These are phyloP conservation scores for Allium cepa DNA, from an alignment of 106 monocot species.

Conservation along the genomic window DNA sequence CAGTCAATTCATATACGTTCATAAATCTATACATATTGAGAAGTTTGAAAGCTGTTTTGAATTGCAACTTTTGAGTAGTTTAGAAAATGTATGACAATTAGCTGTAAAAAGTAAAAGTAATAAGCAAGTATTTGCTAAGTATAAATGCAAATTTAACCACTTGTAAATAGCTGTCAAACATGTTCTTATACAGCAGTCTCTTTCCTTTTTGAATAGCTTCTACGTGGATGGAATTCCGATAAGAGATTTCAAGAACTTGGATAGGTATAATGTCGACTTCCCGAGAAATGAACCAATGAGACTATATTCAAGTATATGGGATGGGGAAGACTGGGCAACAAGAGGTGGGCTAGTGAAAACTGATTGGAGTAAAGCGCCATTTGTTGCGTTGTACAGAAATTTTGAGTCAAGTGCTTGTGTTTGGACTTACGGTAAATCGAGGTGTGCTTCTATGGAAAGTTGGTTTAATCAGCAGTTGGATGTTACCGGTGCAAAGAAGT, in stretches of 20 bases:
- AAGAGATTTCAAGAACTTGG: constrained; percentile 8
- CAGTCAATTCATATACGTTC: neutral
- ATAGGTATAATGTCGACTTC: neutral
- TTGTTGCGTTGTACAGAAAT: constrained; percentile 11
- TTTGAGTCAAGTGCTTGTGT: constrained; percentile 23
- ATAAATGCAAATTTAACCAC: neutral
- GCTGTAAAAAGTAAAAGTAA: no score
- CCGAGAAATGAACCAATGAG: constrained; percentile 16
- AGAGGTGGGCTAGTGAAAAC: constrained; percentile 24
- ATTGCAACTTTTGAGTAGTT: no score
- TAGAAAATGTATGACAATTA: no score
- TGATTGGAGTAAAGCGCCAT: constrained; percentile 23
- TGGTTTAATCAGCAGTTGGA: constrained; percentile 12
- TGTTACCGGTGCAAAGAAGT: neutral
- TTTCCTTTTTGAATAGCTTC: constrained; percentile 9
- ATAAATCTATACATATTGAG: no score
- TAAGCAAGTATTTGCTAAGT: no score
- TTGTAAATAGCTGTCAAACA: no score
- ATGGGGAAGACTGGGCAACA: constrained; percentile 27
- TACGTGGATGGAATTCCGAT: constrained; percentile 15
- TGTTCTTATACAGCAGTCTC: neutral
- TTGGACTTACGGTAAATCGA: neutral
- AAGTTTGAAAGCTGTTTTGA: no score
- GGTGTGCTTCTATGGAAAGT: neutral
- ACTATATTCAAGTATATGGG: constrained; percentile 19